These are phyloP conservation scores for Coccomyxa subellipsoidea DNA, from an alignment of 163 green algal genomes.

Conservation along the genomic window DNA sequence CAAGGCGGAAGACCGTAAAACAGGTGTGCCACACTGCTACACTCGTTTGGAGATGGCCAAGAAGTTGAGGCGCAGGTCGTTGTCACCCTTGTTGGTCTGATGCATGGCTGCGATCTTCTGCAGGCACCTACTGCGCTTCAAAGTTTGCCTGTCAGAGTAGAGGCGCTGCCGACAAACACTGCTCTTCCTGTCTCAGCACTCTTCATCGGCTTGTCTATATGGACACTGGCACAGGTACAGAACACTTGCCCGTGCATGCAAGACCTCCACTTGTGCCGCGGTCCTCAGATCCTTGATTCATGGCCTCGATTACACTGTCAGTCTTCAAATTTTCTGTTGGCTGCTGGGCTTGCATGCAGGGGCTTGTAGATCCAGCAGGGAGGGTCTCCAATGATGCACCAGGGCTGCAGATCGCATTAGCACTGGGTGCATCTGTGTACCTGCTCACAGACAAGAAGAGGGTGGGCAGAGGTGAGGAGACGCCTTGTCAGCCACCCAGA, in stretches of 20 bases:
- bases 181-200: background rate
- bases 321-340: too few relatives aligned
- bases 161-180: background rate
- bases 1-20: background rate
- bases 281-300: too few relatives aligned
- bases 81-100: too few relatives aligned
- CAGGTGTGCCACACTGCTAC: slow-evolving; percentile 20
- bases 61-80: too few relatives aligned
- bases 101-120: background rate
- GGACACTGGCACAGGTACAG: background rate
- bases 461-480: slow-evolving; percentile 47
- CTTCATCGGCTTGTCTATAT: background rate
- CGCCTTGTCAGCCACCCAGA: background rate
- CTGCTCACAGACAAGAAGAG: slow-evolving; percentile 74
- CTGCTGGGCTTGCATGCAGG: slow-evolving; percentile 36
- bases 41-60: too few relatives aligned
- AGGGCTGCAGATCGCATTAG: slow-evolving; percentile 72
- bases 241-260: background rate
- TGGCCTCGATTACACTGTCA: too few relatives aligned
- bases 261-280: background rate
- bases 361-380: slow-evolving; percentile 50
- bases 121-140: background rate
- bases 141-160: background rate
- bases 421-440: slow-evolving; percentile 68
- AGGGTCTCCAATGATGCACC: slow-evolving; percentile 60